phyloP scores from a whole-genome alignment of 108 stramenopile genomes.

The Skeletonema tropicum region DNA sequence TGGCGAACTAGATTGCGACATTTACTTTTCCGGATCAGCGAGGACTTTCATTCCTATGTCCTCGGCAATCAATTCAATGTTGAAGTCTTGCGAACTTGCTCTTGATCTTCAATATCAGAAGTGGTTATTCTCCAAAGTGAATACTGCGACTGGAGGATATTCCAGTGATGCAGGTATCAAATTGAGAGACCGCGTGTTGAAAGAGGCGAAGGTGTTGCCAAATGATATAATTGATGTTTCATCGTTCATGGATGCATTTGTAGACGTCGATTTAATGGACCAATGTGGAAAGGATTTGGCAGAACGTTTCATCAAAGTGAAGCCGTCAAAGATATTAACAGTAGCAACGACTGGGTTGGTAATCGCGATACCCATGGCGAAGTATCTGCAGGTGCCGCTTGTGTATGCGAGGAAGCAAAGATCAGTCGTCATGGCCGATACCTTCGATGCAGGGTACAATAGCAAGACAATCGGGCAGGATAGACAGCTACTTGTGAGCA shows the following conservation, averaged over 20 bases:
- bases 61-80: conserved; percentile 72
- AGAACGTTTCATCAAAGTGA: conserved; percentile 59
- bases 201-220: conserved; percentile 84
- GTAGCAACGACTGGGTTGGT: conserved; percentile 91
- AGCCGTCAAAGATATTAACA: conserved; percentile 87
- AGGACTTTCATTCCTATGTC: conserved; percentile 79
- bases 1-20: conserved; percentile 72
- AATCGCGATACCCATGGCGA: conserved; percentile 86
- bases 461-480: conserved; percentile 83
- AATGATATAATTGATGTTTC: conserved; percentile 91
- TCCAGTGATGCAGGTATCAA: conserved; percentile 58
- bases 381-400: conserved; percentile 81
- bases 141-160: conserved; percentile 52
- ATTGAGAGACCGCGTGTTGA: conserved; percentile 84
- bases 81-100: conserved; percentile 69
- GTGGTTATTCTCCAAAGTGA: conserved; percentile 61
- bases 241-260: conserved; percentile 83
- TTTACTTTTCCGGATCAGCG: conserved; percentile 66
- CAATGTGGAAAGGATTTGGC: conserved; percentile 84
- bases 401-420: conserved; percentile 92
- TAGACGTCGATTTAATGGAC: conserved; percentile 91
- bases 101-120: conserved; percentile 80
- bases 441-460: conserved; percentile 74
- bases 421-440: conserved; percentile 88
- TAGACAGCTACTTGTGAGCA: conserved; percentile 82